Conservation (phyloP, 495 filamentous ascomycete genomes). For the Platismatia glauca region DNA sequence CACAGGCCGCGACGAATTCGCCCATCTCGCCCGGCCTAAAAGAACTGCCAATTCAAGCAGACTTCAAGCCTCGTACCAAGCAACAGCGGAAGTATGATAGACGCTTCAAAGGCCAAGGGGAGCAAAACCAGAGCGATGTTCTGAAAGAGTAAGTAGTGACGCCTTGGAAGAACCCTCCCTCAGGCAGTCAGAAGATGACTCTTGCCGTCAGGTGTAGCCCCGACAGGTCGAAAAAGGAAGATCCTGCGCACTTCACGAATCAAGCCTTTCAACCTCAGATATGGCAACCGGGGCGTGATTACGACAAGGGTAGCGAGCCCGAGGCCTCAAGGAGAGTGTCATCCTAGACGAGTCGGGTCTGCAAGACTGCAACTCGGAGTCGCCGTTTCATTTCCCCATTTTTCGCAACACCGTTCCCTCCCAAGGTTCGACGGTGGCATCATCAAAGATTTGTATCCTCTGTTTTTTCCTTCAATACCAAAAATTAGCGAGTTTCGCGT, state of each 20-base stretch:
- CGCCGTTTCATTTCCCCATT: too few relatives aligned
- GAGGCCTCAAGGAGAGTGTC: slow-evolving; percentile 3
- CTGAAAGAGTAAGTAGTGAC: slow-evolving; percentile 9
- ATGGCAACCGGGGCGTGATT: slow-evolving; percentile 29
- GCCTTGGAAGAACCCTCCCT: slow-evolving; percentile 12
- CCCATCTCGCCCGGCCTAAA: slow-evolving; percentile 26
- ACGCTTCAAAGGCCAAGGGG: background rate
- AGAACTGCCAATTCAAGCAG: slow-evolving; percentile 22
- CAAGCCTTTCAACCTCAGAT: slow-evolving; percentile 72
- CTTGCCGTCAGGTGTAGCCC: slow-evolving; percentile 49
- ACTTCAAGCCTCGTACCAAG: slow-evolving; percentile 10
- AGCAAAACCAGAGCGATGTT: background rate
- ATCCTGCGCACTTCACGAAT: slow-evolving; percentile 76
- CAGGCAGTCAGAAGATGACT: slow-evolving; percentile 37
- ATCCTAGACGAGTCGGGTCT: background rate
- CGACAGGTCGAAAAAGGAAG: slow-evolving; percentile 47
- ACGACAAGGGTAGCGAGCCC: background rate
- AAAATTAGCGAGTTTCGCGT: background rate
- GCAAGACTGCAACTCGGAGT: background rate
- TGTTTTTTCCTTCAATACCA: background rate
- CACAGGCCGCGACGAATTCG: slow-evolving; percentile 9
- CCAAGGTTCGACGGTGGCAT: background rate
- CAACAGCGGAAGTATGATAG: slow-evolving; percentile 1
- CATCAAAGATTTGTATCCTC: background rate
- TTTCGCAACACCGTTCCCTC: background rate